Conservation (phyloP, 805 yeast species). For the Debaryomyces hansenii region DNA sequence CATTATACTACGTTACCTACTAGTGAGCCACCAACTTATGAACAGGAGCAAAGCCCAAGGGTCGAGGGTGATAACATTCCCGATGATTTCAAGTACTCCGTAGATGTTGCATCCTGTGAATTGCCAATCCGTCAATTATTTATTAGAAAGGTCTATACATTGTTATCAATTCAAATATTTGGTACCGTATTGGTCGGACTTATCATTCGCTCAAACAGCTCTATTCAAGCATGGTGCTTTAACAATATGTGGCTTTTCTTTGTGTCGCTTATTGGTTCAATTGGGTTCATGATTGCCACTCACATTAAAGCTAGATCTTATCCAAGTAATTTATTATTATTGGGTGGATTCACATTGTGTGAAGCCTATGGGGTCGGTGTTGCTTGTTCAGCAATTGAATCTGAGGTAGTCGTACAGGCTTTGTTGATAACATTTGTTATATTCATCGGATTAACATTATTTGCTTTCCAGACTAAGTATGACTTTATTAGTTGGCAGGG, state of each 20-base stretch:
- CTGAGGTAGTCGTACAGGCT: slow-evolving; percentile 68
- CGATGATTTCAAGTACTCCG: slow-evolving; percentile 82
- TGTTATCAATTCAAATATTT: slow-evolving; percentile 63
- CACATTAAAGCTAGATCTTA: slow-evolving; percentile 62
- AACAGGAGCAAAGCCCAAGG: slow-evolving; percentile 19
- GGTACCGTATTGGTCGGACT: slow-evolving; percentile 60
- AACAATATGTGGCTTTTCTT: slow-evolving; percentile 58
- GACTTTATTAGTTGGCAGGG: slow-evolving; percentile 73
- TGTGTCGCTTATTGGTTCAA: slow-evolving; percentile 56
- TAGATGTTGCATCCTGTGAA: slow-evolving; percentile 75
- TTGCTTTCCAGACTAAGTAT: slow-evolving; percentile 76
- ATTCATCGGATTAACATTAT: slow-evolving; percentile 72
- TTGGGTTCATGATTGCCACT: slow-evolving; percentile 67
- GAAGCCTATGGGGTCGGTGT: slow-evolving; percentile 76
- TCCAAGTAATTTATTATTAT: slow-evolving; percentile 62
- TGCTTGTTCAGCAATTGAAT: slow-evolving; percentile 60
- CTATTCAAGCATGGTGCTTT: slow-evolving; percentile 55
- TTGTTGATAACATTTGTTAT: slow-evolving; percentile 65
- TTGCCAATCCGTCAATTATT: slow-evolving; percentile 73
- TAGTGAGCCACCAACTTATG: slow-evolving; percentile 22
- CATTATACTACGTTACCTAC: slow-evolving; percentile 8
- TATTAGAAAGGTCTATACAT: slow-evolving; percentile 74
- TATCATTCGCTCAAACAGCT: slow-evolving; percentile 44
- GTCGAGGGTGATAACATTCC: slow-evolving; percentile 43
- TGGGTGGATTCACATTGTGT: slow-evolving; percentile 67